Evolutionary conservation across 108 stramenopile species (phyloP), one percentile per base, ranked within the genome.

Genomic region (Heterococcus sp.): DNA sequence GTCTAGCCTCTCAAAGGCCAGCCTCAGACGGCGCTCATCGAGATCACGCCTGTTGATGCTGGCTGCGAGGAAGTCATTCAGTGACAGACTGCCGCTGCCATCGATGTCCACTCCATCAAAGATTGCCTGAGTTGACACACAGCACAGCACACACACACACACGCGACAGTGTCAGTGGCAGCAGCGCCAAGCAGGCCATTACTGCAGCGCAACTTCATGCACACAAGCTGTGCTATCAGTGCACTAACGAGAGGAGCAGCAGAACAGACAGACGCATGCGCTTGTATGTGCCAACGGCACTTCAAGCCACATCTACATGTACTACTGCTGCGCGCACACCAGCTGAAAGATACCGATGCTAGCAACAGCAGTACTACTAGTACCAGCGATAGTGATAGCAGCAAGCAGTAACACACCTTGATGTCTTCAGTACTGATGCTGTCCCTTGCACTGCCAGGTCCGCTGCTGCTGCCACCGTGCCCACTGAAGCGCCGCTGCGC

Each of bases 51-150:
- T 35, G 74, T 68, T 67, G 46, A 84, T 67, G 27, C 66, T 69
- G 4, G 83, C 83, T 34, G 83, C 83, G 46, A 84, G n/a, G 36
- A 84, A 84, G 33, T 74, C 83, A 71, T 84, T 75, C 70, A 74
- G 75, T 33, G 69, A 69, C 8, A 84, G 2, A 26, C 58, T 74
- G 21, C 71, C 73, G 28, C 35, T 76, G 36, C 70, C 84, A 65
- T 85, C 83, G 4, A 84, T 72, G 64, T 84, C 84, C 46, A 85
- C 34, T 69, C 82, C 84, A 21, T 65, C 40, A 31, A 78, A 78
- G 2, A 78, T 58, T 8, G 8, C 46, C 46, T 58, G 46, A 21
- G 46, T n/a, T n/a, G n/a, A n/a, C n/a, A n/a, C n/a, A n/a, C n/a
- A n/a, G n/a, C n/a, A n/a, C n/a, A n/a, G n/a, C n/a, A n/a, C n/a